Evolutionary conservation across 179 eudicot species (phyloP), one percentile per base, ranked within the genome.

Genomic region (Camellia oleifera): DNA sequence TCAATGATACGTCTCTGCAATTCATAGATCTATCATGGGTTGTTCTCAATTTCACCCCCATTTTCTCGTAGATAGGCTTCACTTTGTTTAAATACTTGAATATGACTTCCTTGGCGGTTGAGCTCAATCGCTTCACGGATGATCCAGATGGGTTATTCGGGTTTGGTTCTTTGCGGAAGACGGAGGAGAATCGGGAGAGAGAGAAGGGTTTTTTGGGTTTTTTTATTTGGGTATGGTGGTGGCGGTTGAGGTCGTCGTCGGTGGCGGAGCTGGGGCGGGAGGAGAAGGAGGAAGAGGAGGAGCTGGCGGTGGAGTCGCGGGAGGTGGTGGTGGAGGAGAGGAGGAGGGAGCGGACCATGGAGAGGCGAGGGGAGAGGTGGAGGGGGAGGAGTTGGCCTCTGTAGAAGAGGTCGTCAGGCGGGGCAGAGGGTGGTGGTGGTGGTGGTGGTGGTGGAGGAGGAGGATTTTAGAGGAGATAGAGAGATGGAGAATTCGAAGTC

Each of bases 401-500:
- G 90, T 91, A 92, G 86, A 95, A 93, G 65, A 95, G 94, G 65
- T 95, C 94, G 87, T 95, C 98, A 57, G 98, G 98, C 98, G 6
- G 98, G 95, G 80, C 92, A 89, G 45, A 89, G 83, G 42, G 81
- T 69, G 57, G 88, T 79, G 75, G 40, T 20, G 23, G 23, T 20
- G 26, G 26, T 26, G 32, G 32, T 32, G 40, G 40, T 1, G 40
- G 40, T 32, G 42, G 81, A 66, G 57, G 88, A 79, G 75, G 98
- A 83, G 57, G 97, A 88, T n/a, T 93, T 92, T 1, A 88, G 88
- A 0, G 94, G 94, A 4, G 94, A 91, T 53, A 89, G 15, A 0
- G 90, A 82, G 86, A 86, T 81, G 3, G 85, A 76, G 83, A 91
- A 91, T 81, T 91, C 94, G 69, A 91, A 91, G n/a, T 91, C 94